phyloP scores from a whole-genome alignment of 768 basidiomycete genomes.

The Lentinula aciculospora region DNA sequence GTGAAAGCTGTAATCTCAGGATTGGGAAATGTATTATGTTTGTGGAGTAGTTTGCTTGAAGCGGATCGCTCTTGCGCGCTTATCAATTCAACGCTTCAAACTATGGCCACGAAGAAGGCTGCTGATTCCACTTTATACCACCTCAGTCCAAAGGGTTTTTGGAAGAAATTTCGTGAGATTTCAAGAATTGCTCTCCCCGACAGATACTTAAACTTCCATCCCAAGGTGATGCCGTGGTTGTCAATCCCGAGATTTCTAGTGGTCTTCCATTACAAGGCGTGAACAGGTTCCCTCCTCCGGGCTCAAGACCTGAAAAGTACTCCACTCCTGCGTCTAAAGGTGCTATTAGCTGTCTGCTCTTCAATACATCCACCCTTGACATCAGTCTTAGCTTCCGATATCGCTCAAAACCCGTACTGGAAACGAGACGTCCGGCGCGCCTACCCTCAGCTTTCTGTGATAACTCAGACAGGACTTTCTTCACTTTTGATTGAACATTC shows the following conservation, averaged over 20 bases:
- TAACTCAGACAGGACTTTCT: constrained; percentile 82
- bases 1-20: not conserved
- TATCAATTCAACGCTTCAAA: not conserved
- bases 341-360: constrained; percentile 18
- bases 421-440: constrained; percentile 91
- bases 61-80: not conserved
- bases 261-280: constrained; percentile 74
- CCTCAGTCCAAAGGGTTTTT: constrained; percentile 83
- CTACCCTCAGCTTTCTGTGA: constrained; percentile 87
- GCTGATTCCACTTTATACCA: constrained; percentile 92
- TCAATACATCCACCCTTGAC: not conserved
- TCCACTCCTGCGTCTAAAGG: constrained; percentile 88
- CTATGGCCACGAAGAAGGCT: constrained; percentile 70
- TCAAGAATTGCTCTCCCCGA: not conserved
- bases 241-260: constrained; percentile 88
- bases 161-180: constrained; percentile 90
- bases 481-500: constrained; percentile 79
- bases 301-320: constrained; percentile 82
- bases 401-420: constrained; percentile 90
- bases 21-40: not conserved
- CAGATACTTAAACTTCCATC: not conserved
- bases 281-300: constrained; percentile 83
- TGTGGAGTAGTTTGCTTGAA: not conserved
- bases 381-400: constrained; percentile 63
- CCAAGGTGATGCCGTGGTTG: constrained; percentile 74